phyloP scores from a whole-genome alignment of 1,284 basidiomycete species.

The Neolentinus lepideus region DNA sequence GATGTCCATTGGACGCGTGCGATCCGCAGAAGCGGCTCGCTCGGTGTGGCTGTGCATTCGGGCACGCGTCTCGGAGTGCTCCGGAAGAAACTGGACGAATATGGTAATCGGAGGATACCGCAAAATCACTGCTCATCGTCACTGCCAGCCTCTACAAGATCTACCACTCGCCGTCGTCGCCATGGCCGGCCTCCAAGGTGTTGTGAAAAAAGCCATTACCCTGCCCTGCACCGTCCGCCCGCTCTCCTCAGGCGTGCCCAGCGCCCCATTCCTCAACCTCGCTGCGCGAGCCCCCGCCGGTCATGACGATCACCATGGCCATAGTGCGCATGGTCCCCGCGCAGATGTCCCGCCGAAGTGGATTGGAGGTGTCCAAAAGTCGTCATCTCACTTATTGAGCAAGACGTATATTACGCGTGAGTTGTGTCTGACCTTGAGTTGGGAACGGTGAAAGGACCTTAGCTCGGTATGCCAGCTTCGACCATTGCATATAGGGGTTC shows the following conservation, averaged over 20 bases:
- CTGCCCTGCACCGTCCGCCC: conserved; percentile 77
- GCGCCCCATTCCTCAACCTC: conserved; percentile 64
- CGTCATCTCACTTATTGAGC: conserved; percentile 44
- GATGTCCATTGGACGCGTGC: too few species aligned
- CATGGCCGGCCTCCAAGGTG: conserved; percentile 61
- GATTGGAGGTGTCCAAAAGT: conserved; percentile 48
- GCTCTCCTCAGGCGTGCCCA: conserved; percentile 68
- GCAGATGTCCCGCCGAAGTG: conserved; percentile 63
- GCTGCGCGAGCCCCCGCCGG: conserved; percentile 52
- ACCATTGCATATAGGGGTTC: conserved; percentile 52
- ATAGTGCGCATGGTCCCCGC: conserved; percentile 45
- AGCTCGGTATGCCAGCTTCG: conserved; percentile 25
- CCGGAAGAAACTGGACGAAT: neutral
- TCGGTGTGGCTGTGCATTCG: too few species aligned
- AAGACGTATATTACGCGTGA: conserved; percentile 68
- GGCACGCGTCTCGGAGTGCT: neutral
- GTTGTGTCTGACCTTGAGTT: conserved; percentile 19
- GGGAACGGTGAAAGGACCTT: neutral
- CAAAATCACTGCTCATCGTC: neutral
- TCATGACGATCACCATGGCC: conserved; percentile 52
- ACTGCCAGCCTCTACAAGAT: neutral
- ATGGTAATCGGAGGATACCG: neutral
- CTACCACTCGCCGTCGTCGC: conserved; percentile 11
- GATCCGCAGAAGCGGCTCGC: too few species aligned
- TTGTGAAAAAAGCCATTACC: conserved; percentile 75